Evolutionary conservation across 257 asterid genomes (phyloP).

Genomic region (Avicennia marina): DNA sequence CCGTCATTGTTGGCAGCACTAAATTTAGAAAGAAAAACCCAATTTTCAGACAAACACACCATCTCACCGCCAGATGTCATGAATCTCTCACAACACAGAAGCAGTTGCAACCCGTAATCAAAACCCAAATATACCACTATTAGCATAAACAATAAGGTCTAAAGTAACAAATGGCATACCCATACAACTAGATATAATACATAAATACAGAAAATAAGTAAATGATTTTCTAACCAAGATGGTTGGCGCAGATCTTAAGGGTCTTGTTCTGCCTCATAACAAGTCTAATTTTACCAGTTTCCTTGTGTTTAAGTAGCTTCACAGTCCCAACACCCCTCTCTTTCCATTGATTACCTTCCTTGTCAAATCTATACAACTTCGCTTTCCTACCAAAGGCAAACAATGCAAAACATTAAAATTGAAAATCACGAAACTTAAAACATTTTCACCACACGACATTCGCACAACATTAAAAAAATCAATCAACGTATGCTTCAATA

Average conservation of each 20-base stretch:
- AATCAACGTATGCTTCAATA: no score
- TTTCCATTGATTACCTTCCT: conserved; percentile 82
- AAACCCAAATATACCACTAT: no score
- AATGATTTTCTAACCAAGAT: conserved; percentile 46
- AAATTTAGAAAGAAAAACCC: conserved; percentile 9
- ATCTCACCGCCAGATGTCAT: not conserved
- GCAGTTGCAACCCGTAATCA: no score
- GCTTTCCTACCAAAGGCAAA: not conserved
- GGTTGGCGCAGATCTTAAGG: conserved; percentile 87
- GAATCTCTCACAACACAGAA: no score
- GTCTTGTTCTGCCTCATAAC: conserved; percentile 92
- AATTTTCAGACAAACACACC: conserved; percentile 1
- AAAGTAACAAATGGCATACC: no score
- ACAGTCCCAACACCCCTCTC: conserved; percentile 88
- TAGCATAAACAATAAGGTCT: not conserved
- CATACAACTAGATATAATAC: no score
- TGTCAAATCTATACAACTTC: conserved; percentile 77
- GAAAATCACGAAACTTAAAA: not conserved
- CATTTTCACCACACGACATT: not conserved
- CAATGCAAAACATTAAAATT: not conserved
- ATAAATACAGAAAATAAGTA: not conserved
- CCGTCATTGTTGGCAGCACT: conserved; percentile 56
- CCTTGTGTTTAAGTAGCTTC: conserved; percentile 75
- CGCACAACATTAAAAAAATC: not conserved
- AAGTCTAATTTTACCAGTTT: conserved; percentile 69